A percentile compares a stretch with the other conserved stretches of the same genome.
Conservation (phyloP, 2,329 filamentous ascomycete species). For the Trematosphaeria pertusa region DNA sequence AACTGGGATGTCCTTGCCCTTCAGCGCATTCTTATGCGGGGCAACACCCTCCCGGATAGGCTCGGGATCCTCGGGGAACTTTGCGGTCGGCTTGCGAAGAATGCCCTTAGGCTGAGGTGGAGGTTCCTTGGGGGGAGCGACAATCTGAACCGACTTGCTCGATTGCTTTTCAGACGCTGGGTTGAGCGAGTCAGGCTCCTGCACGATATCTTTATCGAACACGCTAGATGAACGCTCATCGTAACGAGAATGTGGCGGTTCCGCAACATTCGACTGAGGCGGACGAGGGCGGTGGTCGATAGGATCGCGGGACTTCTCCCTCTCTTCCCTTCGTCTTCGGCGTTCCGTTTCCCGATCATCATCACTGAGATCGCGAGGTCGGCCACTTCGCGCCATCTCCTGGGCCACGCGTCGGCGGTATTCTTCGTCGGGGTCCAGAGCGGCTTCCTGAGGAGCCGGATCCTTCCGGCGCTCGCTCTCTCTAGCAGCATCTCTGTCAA, state of each 20-base stretch:
- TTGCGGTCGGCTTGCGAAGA: slow-evolving; percentile 78
- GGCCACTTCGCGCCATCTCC: slow-evolving; percentile 50
- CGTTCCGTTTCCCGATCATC: slow-evolving; percentile 44
- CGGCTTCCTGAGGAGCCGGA: slow-evolving; percentile 31
- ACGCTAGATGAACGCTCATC: slow-evolving; percentile 39
- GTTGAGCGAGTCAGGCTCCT: slow-evolving; percentile 43
- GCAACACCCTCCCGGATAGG: slow-evolving; percentile 89
- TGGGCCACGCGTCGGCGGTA: slow-evolving; percentile 57
- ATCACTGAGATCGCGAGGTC: slow-evolving; percentile 38
- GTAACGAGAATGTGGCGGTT: slow-evolving; percentile 32
- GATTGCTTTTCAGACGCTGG: slow-evolving; percentile 26
- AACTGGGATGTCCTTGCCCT: slow-evolving; percentile 69
- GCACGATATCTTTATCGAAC: slow-evolving; percentile 37
- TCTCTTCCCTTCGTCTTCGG: slow-evolving; percentile 43
- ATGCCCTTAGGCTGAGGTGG: slow-evolving; percentile 78
- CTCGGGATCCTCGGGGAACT: slow-evolving; percentile 86
- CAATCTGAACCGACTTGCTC: slow-evolving; percentile 60
- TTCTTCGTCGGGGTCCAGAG: slow-evolving; percentile 58
- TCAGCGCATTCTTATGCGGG: slow-evolving; percentile 86
- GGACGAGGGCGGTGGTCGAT: slow-evolving; percentile 32
- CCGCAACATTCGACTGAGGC: slow-evolving; percentile 24
- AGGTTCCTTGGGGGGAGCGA: slow-evolving; percentile 73
- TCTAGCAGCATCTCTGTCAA: slow-evolving; percentile 33
- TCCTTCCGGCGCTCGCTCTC: slow-evolving; percentile 45
- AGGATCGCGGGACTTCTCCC: slow-evolving; percentile 36